Conservation (phyloP, 768 basidiomycete species). For the Kwoniella dendrophila region DNA sequence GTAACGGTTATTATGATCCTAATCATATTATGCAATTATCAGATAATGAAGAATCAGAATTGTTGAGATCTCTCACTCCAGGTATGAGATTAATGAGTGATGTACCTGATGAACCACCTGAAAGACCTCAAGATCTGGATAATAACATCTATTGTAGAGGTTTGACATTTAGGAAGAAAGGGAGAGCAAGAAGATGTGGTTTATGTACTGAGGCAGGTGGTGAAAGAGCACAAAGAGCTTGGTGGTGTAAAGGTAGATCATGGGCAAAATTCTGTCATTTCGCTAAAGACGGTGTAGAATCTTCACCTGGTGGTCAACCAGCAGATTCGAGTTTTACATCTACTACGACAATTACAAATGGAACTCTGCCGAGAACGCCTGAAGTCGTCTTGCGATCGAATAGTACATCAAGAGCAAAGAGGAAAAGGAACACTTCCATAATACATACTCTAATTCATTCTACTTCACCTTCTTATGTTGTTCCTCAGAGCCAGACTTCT, state of each 20-base stretch:
- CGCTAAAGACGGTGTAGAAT: background rate
- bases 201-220: constrained; percentile 14
- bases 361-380: background rate
- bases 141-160: background rate
- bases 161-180: constrained; percentile 5
- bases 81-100: background rate
- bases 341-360: background rate
- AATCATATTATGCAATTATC: no score
- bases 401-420: background rate
- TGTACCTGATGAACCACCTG: background rate
- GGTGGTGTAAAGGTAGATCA: constrained; percentile 29
- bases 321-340: background rate
- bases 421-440: background rate
- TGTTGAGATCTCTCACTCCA: background rate
- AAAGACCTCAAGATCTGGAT: constrained; percentile 9
- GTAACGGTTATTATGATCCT: no score
- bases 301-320: background rate
- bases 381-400: background rate
- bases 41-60: background rate
- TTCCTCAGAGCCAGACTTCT: no score
- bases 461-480: background rate
- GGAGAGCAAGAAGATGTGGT: constrained; percentile 9
- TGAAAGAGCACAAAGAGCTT: constrained; percentile 11
- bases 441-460: background rate
- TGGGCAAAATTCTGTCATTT: constrained; percentile 22